phyloP scores from a whole-genome alignment of 805 yeast species.

The Yarrowia sp. region DNA sequence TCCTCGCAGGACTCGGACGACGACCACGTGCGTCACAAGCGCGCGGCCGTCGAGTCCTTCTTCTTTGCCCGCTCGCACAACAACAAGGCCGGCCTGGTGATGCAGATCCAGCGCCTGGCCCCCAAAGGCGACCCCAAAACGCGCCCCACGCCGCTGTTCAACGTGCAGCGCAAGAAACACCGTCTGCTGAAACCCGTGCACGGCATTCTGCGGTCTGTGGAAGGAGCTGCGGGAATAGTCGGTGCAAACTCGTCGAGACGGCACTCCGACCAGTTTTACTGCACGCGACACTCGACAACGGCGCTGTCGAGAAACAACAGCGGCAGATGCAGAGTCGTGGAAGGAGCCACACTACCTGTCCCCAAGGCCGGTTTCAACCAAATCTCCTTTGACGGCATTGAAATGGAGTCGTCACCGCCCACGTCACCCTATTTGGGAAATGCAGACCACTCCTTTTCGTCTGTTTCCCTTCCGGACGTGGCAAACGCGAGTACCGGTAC shows the following conservation, averaged over 20 bases:
- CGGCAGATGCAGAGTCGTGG: slow-evolving; percentile 5
- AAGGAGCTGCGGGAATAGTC: slow-evolving; percentile 33
- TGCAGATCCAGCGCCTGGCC: slow-evolving; percentile 34
- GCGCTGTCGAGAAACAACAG: slow-evolving; percentile 11
- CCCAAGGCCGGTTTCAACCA: slow-evolving; percentile 24
- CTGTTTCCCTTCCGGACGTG: slow-evolving; percentile 1
- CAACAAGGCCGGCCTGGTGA: slow-evolving; percentile 17
- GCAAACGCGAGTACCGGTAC: not conserved
- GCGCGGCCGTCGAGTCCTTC: slow-evolving; percentile 17
- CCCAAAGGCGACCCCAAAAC: slow-evolving; percentile 3
- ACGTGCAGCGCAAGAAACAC: slow-evolving; percentile 35
- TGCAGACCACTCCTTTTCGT: not conserved
- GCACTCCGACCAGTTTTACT: slow-evolving; percentile 33
- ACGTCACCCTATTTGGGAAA: not conserved
- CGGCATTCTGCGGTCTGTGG: slow-evolving; percentile 29
- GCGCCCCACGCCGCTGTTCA: slow-evolving; percentile 32
- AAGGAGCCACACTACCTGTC: slow-evolving; percentile 13
- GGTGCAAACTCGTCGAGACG: slow-evolving; percentile 28
- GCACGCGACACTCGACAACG: slow-evolving; percentile 17
- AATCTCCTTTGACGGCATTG: slow-evolving; percentile 28
- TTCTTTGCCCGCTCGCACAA: slow-evolving; percentile 33
- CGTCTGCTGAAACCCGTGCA: slow-evolving; percentile 31
- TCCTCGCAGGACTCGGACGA: slow-evolving; percentile 32
- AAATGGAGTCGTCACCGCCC: slow-evolving; percentile 25
- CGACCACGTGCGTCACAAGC: slow-evolving; percentile 1